Conservation (phyloP, 768 basidiomycete species). For the Pholiota molesta region DNA sequence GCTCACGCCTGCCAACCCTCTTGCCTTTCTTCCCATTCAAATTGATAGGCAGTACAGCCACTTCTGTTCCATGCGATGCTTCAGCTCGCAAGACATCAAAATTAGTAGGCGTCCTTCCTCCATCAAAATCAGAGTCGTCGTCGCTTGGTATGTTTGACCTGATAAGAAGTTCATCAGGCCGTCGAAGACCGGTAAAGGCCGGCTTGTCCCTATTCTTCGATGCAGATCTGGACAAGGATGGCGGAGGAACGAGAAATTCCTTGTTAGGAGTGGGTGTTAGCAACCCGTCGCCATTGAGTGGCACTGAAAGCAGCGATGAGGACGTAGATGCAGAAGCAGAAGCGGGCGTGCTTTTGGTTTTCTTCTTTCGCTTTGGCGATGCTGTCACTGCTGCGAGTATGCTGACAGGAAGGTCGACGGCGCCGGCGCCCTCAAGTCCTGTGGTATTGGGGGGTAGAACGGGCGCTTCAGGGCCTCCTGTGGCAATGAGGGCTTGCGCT, state of each 20-base stretch:
- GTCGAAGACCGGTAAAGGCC: constrained; percentile 13
- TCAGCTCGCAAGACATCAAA: constrained; percentile 1
- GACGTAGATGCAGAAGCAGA: constrained; percentile 6
- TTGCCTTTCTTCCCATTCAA: constrained; percentile 27
- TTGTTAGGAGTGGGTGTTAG: constrained; percentile 12
- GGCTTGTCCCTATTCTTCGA: neutral
- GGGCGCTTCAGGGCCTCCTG: neutral
- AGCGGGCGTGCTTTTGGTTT: constrained; percentile 19
- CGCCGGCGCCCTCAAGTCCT: neutral
- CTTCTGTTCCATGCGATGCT: neutral
- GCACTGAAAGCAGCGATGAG: neutral
- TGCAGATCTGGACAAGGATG: neutral
- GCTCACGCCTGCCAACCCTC: constrained; percentile 27
- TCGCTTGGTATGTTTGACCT: neutral
- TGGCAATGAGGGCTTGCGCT: neutral
- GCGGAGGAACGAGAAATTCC: constrained; percentile 25
- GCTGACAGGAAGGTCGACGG: neutral
- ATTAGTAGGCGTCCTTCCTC: constrained; percentile 25
- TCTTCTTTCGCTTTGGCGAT: constrained; percentile 24
- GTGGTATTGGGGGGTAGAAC: neutral
- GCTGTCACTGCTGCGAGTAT: neutral
- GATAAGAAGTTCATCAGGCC: constrained; percentile 5
- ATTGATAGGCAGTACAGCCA: constrained; percentile 13
- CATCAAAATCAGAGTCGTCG: constrained; percentile 19
- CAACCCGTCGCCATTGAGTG: neutral